These are phyloP conservation scores for Dichomitus squalens DNA, from an alignment of 1,284 basidiomycete genomes.

Conservation along the genomic window DNA sequence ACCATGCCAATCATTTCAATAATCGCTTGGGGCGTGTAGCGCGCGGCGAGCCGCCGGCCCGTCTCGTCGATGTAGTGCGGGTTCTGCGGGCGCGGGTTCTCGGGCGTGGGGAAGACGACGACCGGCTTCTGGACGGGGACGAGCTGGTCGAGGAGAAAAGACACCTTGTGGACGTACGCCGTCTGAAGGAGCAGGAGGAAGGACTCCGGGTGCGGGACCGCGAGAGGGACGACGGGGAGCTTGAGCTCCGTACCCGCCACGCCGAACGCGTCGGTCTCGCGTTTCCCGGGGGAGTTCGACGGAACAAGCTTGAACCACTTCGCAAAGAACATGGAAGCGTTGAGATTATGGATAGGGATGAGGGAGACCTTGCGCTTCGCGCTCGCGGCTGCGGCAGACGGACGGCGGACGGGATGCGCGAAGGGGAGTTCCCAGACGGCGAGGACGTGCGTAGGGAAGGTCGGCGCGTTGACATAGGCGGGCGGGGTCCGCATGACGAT, in stretches of 20 bases:
- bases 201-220: conserved; percentile 63
- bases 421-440: conserved; percentile 44
- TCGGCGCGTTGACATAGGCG: conserved; percentile 25
- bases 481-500: conserved; percentile 2
- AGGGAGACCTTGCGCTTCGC: conserved; percentile 40
- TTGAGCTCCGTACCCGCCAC: conserved; percentile 37
- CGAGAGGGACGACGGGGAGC: conserved; percentile 64
- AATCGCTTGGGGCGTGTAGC: conserved; percentile 36
- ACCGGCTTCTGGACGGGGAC: conserved; percentile 47
- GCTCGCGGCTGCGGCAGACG: conserved; percentile 6
- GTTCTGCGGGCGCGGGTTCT: conserved; percentile 16
- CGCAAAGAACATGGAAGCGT: conserved; percentile 54
- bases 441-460: conserved; percentile 56
- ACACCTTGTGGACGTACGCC: conserved; percentile 62
- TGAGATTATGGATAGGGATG: conserved; percentile 54
- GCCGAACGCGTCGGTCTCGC: conserved; percentile 3
- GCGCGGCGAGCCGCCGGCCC: conserved; percentile 33
- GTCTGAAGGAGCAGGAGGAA: conserved; percentile 61
- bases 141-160: conserved; percentile 48
- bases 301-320: conserved; percentile 43
- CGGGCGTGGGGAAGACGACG: conserved; percentile 16
- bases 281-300: conserved; percentile 40
- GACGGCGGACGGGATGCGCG: conserved; percentile 11
- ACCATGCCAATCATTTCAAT: conserved; percentile 43
- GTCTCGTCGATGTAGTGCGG: conserved; percentile 27